Conservation (phyloP, 805 yeast genomes). For the Wickerhamiella nectarea region DNA sequence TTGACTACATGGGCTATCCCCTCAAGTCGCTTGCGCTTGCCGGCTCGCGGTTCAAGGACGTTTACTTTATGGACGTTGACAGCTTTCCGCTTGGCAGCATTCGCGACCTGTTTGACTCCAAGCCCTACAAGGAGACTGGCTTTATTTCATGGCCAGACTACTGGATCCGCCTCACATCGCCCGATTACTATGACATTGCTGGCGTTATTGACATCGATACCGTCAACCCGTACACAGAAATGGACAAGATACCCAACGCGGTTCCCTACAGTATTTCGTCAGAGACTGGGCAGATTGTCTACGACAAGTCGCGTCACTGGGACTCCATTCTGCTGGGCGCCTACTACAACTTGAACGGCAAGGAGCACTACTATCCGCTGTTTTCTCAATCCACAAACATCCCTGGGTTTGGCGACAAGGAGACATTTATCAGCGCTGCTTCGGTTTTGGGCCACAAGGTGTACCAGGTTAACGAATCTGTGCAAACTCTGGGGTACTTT, state of each 20-base stretch:
- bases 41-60: conserved; percentile 59
- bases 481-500: conserved; percentile 28
- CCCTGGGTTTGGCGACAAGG: conserved; percentile 75
- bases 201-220: conserved; percentile 27
- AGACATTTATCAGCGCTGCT: conserved; percentile 62
- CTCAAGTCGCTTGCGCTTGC: conserved; percentile 56
- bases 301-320: conserved; percentile 45
- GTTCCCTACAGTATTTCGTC: conserved; percentile 52
- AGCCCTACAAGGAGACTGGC: conserved; percentile 41
- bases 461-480: conserved; percentile 35
- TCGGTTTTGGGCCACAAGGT: conserved; percentile 44
- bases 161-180: conserved; percentile 75
- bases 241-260: conserved; percentile 36
- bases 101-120: conserved; percentile 41
- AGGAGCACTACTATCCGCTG: conserved; percentile 43
- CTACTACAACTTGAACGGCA: conserved; percentile 56
- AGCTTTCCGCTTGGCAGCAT: conserved; percentile 57
- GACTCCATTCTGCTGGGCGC: conserved; percentile 43
- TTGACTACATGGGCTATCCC: conserved; percentile 51
- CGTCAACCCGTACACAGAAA: conserved; percentile 20
- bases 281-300: conserved; percentile 54
- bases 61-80: conserved; percentile 63
- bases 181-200: conserved; percentile 55
- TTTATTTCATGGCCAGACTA: conserved; percentile 71
- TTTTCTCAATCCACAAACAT: conserved; percentile 40